A percentile compares a stretch with the other conserved stretches of the same genome.
Conservation (phyloP, 163 green algal genomes). For the Chlorella variabilis region DNA sequence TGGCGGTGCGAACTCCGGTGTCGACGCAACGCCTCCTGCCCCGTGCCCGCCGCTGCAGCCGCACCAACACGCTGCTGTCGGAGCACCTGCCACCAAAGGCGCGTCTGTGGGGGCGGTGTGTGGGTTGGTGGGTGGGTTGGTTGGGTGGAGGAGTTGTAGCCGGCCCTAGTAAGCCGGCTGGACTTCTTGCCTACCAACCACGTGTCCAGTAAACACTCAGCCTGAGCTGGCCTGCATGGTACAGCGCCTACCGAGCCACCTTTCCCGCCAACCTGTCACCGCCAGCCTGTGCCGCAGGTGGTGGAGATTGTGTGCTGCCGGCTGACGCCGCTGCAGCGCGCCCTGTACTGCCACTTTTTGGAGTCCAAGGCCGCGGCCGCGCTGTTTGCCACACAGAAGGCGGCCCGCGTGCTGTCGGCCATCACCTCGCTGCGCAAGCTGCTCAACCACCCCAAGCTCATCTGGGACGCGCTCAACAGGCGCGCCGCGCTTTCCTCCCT, state of each 20-base stretch:
- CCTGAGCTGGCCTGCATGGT: too few relatives aligned
- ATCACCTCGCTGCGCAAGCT: conserved; percentile 99
- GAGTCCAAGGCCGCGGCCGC: conserved; percentile 79
- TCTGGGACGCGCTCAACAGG: conserved; percentile 26
- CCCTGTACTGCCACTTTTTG: conserved; percentile 96
- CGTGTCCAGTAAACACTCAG: too few relatives aligned
- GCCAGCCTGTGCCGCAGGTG: conserved; percentile 85
- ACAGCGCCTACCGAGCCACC: too few relatives aligned
- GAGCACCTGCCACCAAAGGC: conserved; percentile 98
- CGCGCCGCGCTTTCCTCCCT: background rate
- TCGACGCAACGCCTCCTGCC: too few relatives aligned
- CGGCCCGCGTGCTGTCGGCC: conserved; percentile 84
- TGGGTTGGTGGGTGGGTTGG: background rate
- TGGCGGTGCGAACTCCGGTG: too few relatives aligned
- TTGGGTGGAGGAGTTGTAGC: too few relatives aligned
- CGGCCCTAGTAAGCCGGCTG: too few relatives aligned
- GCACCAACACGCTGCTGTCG: conserved; percentile 95
- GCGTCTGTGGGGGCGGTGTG: background rate
- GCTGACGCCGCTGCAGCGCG: conserved; percentile 88
- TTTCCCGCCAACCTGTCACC: too few relatives aligned
- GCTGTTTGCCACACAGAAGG: conserved; percentile 67
- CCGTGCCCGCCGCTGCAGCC: background rate
- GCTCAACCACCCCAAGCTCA: conserved; percentile 97
- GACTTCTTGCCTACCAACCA: too few relatives aligned
- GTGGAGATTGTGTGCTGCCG: conserved; percentile 97